Conservation (phyloP, 495 filamentous ascomycete genomes). For the Jackrogersella minutella region DNA sequence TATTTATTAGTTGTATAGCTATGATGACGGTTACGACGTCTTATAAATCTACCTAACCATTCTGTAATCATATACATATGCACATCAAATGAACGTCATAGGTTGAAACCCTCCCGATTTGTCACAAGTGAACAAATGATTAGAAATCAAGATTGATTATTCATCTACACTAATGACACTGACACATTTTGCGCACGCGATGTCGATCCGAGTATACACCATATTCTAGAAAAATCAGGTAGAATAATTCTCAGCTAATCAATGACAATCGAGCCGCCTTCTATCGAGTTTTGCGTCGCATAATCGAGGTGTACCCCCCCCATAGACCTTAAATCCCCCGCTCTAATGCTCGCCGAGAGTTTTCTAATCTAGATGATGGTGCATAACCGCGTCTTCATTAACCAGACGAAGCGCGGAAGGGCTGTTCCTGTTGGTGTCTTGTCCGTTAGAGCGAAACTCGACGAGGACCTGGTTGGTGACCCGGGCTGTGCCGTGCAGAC, state of each 20-base stretch:
- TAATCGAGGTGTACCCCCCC: constrained; percentile 33
- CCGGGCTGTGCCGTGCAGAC: constrained; percentile 29
- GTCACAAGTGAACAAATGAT: too few species aligned
- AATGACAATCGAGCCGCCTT: constrained; percentile 29
- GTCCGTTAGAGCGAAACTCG: constrained; percentile 1
- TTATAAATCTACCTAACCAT: background rate
- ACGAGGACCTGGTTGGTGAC: background rate
- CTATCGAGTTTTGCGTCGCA: constrained; percentile 16
- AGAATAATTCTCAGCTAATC: constrained; percentile 20
- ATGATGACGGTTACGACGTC: too few species aligned
- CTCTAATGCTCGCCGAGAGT: constrained; percentile 39
- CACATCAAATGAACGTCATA: too few species aligned
- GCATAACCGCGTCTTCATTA: constrained; percentile 21
- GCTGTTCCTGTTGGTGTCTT: constrained; percentile 11
- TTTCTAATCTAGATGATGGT: constrained; percentile 22
- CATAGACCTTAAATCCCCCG: constrained; percentile 17
- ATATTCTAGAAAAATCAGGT: background rate
- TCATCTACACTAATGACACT: constrained; percentile 10
- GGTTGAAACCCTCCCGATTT: too few species aligned
- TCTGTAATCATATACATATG: too few species aligned
- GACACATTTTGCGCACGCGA: constrained; percentile 4
- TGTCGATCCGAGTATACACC: background rate
- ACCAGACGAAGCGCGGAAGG: constrained; percentile 23
- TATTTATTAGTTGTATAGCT: too few species aligned
- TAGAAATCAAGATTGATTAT: constrained; percentile 39